Evolutionary conservation across 371 early-diverging fungal species (phyloP).

Genomic region (Mortierella sp.): DNA sequence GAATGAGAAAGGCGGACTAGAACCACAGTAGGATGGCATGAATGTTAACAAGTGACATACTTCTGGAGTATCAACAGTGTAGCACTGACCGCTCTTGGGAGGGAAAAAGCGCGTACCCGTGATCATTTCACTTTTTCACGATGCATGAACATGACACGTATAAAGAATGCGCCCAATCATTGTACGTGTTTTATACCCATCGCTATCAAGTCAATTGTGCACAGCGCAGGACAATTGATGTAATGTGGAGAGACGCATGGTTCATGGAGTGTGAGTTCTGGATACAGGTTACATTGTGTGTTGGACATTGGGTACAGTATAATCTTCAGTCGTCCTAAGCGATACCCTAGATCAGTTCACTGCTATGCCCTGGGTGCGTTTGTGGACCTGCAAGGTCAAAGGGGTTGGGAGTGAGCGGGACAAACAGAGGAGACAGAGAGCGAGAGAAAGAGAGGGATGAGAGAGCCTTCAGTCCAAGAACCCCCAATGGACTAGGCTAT

Average conservation of each 20-base stretch:
- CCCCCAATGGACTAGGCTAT: neutral
- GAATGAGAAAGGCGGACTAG: neutral
- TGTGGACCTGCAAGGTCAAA: neutral
- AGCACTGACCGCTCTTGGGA: conserved; percentile 7
- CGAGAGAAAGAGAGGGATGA: neutral
- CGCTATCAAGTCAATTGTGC: neutral
- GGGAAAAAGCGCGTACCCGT: neutral
- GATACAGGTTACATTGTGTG: too few species aligned
- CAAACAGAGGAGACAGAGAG: conserved; percentile 1
- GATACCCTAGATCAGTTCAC: conserved; percentile 2
- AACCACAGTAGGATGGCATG: neutral
- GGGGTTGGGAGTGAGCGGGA: conserved; percentile 6
- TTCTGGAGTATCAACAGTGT: neutral
- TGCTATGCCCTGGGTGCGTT: neutral
- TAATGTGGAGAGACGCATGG: neutral
- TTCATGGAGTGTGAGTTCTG: neutral
- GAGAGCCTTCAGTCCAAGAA: conserved; percentile 3
- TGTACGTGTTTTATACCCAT: neutral
- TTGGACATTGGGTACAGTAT: too few species aligned
- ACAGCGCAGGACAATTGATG: neutral
- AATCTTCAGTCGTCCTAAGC: neutral
- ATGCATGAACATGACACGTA: conserved; percentile 5
- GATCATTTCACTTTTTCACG: neutral
- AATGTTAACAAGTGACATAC: neutral
- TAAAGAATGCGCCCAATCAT: neutral